These are phyloP conservation scores for Cutaneotrichosporon curvatum DNA, from an alignment of 1,284 basidiomycete species.

Conservation along the genomic window DNA sequence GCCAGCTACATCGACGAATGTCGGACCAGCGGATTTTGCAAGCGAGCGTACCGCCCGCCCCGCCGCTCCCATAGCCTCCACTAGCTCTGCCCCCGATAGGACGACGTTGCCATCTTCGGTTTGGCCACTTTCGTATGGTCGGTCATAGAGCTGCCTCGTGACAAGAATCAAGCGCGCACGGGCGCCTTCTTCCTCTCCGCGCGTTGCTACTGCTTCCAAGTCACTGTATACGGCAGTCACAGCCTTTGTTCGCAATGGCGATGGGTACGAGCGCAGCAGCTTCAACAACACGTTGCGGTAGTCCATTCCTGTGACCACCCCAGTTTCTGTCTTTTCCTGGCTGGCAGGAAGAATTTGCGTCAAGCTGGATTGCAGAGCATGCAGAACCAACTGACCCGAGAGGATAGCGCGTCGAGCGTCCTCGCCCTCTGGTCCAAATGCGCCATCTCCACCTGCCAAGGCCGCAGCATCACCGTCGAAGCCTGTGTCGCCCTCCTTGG, in stretches of 20 bases:
- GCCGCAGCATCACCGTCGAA: conserved; percentile 21
- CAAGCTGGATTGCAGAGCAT: conserved; percentile 38
- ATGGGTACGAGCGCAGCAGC: conserved; percentile 41
- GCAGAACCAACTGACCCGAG: conserved; percentile 40
- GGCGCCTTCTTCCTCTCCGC: conserved; percentile 4
- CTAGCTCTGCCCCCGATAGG: conserved; percentile 24
- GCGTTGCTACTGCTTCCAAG: conserved; percentile 16
- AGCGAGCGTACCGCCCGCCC: conserved; percentile 32
- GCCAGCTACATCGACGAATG: conserved; percentile 30
- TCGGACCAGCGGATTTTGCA: conserved; percentile 11
- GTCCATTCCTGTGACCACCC: conserved; percentile 18
- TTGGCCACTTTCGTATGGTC: conserved; percentile 31
- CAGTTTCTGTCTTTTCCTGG: conserved; percentile 19
- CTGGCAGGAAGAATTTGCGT: no score
- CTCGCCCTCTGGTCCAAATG: conserved; percentile 44
- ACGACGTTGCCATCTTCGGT: conserved; percentile 18
- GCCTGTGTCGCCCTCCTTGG: background rate
- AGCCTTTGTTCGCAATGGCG: conserved; percentile 33
- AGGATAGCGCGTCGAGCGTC: conserved; percentile 43
- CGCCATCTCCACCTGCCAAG: conserved; percentile 36
- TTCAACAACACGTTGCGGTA: conserved; percentile 32
- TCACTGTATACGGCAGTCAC: conserved; percentile 35
- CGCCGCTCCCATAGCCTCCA: conserved; percentile 36
- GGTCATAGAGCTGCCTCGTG: conserved; percentile 36
- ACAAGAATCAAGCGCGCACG: conserved; percentile 28